Percentiles rank a stretch among this genome's conserved stretches.
These are phyloP conservation scores for Microstegium vimineum DNA, from an alignment of 176 grass and related monocot genomes.

Conservation along the genomic window DNA sequence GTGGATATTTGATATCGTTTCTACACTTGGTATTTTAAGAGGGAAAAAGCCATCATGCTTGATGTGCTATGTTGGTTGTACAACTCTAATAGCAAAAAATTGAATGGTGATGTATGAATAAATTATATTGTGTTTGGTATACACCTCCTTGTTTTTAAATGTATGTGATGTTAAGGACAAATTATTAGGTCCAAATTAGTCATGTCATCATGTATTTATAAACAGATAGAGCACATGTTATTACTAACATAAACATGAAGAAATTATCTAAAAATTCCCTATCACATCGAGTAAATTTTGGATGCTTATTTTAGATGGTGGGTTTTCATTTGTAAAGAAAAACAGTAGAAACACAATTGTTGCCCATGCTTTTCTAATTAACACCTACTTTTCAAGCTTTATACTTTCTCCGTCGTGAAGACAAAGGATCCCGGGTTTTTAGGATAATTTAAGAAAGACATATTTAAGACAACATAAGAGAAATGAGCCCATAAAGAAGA, in stretches of 20 bases:
- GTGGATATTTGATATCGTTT: conserved; percentile 6
- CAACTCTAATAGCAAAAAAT: not conserved
- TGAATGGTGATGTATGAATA: not conserved
- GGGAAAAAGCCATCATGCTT: not conserved
- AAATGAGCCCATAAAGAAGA: not conserved
- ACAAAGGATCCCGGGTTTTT: no score
- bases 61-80: not conserved
- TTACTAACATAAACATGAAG: not conserved
- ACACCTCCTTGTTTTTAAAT: not conserved
- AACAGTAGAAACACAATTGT: not conserved
- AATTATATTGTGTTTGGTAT: not conserved
- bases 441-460: no score
- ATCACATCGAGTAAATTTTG: not conserved
- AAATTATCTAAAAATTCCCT: not conserved
- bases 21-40: not conserved
- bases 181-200: not conserved
- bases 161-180: not conserved
- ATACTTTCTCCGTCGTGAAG: no score
- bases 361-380: no score
- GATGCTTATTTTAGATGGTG: not conserved
- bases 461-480: not conserved
- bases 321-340: not conserved
- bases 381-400: no score
- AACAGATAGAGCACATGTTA: not conserved
- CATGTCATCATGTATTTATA: not conserved